These are phyloP conservation scores for Breviolum minutum DNA, from an alignment of 73 alveolate genomes.

Conservation along the genomic window DNA sequence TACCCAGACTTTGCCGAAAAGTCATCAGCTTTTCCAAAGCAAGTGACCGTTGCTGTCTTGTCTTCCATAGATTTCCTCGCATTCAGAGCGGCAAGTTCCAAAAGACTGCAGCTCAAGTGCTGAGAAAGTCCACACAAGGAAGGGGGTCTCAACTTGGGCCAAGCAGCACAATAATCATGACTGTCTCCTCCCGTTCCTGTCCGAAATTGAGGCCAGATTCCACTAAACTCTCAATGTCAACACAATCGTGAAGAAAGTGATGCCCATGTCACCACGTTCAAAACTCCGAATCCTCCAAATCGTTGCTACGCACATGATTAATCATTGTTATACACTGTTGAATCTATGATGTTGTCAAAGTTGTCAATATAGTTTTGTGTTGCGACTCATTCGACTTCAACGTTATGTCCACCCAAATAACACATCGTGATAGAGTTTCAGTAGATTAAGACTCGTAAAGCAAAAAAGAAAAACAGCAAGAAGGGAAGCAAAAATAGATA, in stretches of 20 bases:
- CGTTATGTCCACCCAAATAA: background rate
- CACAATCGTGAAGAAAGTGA: too few species aligned
- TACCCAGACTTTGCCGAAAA: background rate
- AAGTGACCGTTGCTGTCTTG: background rate
- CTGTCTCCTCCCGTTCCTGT: background rate
- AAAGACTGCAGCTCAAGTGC: background rate
- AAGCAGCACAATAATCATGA: background rate
- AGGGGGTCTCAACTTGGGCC: background rate
- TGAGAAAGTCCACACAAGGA: background rate
- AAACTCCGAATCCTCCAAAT: too few species aligned
- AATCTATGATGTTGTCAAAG: background rate
- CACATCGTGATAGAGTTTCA: background rate
- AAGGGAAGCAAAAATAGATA: too few species aligned
- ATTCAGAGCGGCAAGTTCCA: background rate
- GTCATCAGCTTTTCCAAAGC: background rate
- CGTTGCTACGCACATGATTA: too few species aligned
- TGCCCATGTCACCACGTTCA: too few species aligned
- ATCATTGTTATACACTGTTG: too few species aligned
- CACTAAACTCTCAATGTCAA: too few species aligned
- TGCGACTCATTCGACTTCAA: background rate
- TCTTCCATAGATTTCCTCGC: slow-evolving; percentile 30
- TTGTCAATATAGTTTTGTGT: background rate
- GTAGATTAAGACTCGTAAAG: too few species aligned
- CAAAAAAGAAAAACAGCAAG: too few species aligned
- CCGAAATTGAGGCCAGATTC: background rate